Evolutionary conservation across 2,329 filamentous ascomycete species (phyloP), one percentile per base, ranked within the genome.

Genomic region (Pezicula rhizophila): DNA sequence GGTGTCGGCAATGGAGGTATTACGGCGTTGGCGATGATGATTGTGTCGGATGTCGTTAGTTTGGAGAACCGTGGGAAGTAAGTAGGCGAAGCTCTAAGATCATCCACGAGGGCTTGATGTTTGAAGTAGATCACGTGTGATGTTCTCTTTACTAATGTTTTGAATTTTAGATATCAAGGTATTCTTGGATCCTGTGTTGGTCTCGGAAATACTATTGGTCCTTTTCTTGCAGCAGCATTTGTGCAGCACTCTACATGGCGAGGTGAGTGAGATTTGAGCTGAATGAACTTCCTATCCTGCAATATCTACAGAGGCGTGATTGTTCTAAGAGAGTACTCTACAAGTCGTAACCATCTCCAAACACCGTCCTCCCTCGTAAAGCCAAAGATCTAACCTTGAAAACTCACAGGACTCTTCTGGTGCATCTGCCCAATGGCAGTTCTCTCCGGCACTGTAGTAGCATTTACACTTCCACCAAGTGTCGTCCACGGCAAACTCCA

Each of bases 1-100:
- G 81, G 82, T 46, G 68, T 85, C n/a, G 80, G 78, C 8, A 76
- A 75, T 39, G 82, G 81, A 2, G 82, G 82, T 8, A 75, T 85
- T 42, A 74, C 71, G 25, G 78, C 76, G 18, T 62, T 83, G 41
- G 68, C 74, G 4, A 81, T 81, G 75, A 82, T 84, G 56, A 80
- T 83, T 45, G 74, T 82, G 2, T 77, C 72, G 6, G 80, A 84
- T 59, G 67, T 83, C 6, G 77, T 81, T 1, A 78, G 77, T 0
- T 66, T 83, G 3, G 70, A 79, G 57, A 72, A 80, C 54, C 68
- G 80, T 53, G 80, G 80, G 26, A 80, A 78, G 56, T 79, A 66
- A 48, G 58, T 53, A 38, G 25, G 8, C 18, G 25, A 31, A 12
- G 28, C 28, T 31, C 7, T 12, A 10, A 11, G 3, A 31, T 31